Evolutionary conservation across 2,329 filamentous ascomycete species (phyloP), one percentile per base, ranked within the genome.

Genomic region (Cladosporium phlei): DNA sequence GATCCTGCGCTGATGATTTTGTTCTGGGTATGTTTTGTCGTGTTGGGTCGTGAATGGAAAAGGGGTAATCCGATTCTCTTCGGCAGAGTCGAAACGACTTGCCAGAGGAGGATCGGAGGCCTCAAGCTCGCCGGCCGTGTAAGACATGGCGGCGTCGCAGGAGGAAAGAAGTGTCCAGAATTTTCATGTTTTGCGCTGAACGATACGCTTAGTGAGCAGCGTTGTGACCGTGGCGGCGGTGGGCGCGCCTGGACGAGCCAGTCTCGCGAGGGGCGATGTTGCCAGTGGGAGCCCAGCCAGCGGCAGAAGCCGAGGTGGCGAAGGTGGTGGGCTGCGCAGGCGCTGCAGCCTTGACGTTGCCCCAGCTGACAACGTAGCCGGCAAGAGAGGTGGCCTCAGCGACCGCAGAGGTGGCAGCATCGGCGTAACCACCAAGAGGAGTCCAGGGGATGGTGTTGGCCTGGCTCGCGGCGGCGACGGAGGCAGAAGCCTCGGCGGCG

Each of bases 391-490:
- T 10, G 10, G 32, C 17, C 6, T 8, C 9, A 14, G 35, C 20
- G 10, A 24, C 5, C 5, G 35, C 3, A 16, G 46, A 29, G 24
- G 21, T 24, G 11, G 32, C 17, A 3, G 29, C 2, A 19, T 14
- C 34, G 35, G 17, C 17, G n/a, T n/a, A 20, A 9, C 42, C 42
- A 29, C 22, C 32, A 9, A 35, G 32, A 27, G 42, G 22, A 37
- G 32, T 35, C 42, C 42, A 45, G 30, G 42, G 8, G 33, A 45
- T 17, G 11, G 42, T 45, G 42, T 45, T 45, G 24, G 42, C 68
- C 48, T 65, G 57, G 16, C 22, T 35, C 14, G 46, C 37, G 46
- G 46, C 5, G 30, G 46, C 46, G 11, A 72, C 66, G 28, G 48
- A 52, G 43, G 46, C 42, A 24, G 43, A 43, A 29, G 48, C 35